Conservation (phyloP, 2,329 filamentous ascomycete genomes). For the Aspergillus ochraceoroseus region DNA sequence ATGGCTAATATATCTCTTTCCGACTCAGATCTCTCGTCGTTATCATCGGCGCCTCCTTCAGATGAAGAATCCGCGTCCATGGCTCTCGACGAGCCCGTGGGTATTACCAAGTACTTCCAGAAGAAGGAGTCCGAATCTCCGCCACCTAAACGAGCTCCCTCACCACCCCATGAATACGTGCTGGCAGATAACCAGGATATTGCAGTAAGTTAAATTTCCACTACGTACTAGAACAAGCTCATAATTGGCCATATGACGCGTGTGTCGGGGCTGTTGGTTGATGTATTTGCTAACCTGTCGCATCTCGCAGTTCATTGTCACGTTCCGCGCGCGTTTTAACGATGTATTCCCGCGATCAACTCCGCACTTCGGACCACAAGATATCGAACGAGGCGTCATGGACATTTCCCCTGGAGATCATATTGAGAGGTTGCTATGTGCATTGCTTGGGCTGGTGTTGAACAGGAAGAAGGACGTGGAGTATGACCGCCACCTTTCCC, state of each 20-base stretch:
- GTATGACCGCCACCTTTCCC: conserved; percentile 54
- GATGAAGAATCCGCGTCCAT: conserved; percentile 52
- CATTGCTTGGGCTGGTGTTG: conserved; percentile 76
- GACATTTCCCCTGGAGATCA: conserved; percentile 75
- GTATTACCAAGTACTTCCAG: conserved; percentile 46
- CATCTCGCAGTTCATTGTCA: conserved; percentile 77
- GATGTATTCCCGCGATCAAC: conserved; percentile 84
- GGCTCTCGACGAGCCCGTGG: conserved; percentile 39
- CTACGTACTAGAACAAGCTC: conserved; percentile 36
- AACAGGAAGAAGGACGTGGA: conserved; percentile 99
- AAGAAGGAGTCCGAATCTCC: conserved; percentile 51
- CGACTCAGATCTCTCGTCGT: conserved; percentile 54
- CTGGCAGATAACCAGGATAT: conserved; percentile 88
- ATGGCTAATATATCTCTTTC: conserved; percentile 45
- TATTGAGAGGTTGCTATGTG: conserved; percentile 83
- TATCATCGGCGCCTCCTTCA: conserved; percentile 56
- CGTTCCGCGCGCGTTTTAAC: conserved; percentile 91
- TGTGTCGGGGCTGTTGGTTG: conserved; percentile 28
- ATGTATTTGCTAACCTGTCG: conserved; percentile 35
- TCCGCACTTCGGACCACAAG: conserved; percentile 87
- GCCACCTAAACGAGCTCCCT: conserved; percentile 74
- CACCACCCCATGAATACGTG: conserved; percentile 83
- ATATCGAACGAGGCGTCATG: conserved; percentile 81
- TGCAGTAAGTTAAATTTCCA: conserved; percentile 61
- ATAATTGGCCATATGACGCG: conserved; percentile 23